Evolutionary conservation across 2,329 filamentous ascomycete species (phyloP).

Genomic region (Stagonosporopsis chrysanthemi): DNA sequence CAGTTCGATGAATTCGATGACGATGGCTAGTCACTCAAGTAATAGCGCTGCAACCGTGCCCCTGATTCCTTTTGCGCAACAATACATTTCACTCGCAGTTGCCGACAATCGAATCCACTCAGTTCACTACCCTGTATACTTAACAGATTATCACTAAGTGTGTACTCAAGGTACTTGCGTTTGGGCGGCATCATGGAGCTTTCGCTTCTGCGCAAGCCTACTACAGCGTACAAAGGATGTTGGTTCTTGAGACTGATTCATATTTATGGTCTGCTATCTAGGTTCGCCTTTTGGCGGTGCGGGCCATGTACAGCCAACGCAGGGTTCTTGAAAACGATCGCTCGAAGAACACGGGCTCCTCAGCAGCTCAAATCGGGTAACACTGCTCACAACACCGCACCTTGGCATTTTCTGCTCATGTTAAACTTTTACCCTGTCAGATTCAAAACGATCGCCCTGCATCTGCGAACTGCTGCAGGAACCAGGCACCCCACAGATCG

Average conservation of each 20-base stretch:
- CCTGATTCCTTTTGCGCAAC: neutral
- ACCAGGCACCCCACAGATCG: conserved; percentile 24
- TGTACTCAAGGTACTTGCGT: neutral
- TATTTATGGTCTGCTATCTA: no score
- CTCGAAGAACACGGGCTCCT: no score
- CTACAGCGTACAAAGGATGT: no score
- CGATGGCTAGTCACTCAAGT: no score
- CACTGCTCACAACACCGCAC: neutral
- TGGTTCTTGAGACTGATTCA: no score
- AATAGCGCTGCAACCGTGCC: no score
- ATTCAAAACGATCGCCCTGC: conserved; percentile 19
- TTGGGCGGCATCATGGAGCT: neutral
- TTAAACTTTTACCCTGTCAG: neutral
- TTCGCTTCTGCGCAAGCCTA: neutral
- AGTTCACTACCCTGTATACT: no score
- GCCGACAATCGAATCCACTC: neutral
- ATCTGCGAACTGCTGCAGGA: conserved; percentile 25
- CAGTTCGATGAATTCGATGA: neutral
- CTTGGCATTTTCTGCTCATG: neutral
- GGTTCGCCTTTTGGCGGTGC: no score
- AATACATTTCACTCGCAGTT: neutral
- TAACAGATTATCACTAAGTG: neutral
- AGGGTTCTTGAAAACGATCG: no score
- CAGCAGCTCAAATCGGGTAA: no score
- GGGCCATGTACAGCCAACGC: no score